Conservation (phyloP, 805 yeast species). For the Candida parachauliodes region DNA sequence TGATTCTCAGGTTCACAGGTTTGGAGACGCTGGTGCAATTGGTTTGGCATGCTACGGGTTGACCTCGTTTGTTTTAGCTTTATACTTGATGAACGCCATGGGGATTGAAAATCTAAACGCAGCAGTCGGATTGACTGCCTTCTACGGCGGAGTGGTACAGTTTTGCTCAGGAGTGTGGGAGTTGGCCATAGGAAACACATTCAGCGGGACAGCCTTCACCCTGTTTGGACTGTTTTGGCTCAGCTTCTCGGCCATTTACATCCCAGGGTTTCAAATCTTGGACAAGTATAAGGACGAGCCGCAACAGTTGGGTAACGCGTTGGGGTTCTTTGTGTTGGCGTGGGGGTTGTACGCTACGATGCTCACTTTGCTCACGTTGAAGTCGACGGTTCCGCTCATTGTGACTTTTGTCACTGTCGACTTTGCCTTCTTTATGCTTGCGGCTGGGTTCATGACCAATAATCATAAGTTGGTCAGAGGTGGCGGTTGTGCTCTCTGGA, state of each 20-base stretch:
- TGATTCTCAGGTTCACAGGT: constrained; percentile 15
- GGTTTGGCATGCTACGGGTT: constrained; percentile 60
- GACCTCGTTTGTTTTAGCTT: constrained; percentile 57
- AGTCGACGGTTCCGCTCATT: constrained; percentile 64
- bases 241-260: constrained; percentile 55
- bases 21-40: constrained; percentile 65
- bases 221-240: constrained; percentile 72
- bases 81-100: constrained; percentile 53
- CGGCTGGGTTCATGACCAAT: constrained; percentile 48
- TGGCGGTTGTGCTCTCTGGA: constrained; percentile 58
- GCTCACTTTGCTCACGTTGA: constrained; percentile 49
- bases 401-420: constrained; percentile 52
- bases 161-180: constrained; percentile 67
- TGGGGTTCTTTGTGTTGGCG: constrained; percentile 57
- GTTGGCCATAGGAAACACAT: constrained; percentile 51
- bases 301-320: constrained; percentile 43
- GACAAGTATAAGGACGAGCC: constrained; percentile 45
- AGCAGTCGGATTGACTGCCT: constrained; percentile 53
- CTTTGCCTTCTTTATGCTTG: constrained; percentile 51
- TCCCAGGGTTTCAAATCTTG: constrained; percentile 58
- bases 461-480: constrained; percentile 43
- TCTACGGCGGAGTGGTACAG: constrained; percentile 62
- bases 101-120: constrained; percentile 49
- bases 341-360: constrained; percentile 63
- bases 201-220: constrained; percentile 61